Base-by-base conservation (phyloP, 768 basidiomycete species). In the Suillus sp. region DNA sequence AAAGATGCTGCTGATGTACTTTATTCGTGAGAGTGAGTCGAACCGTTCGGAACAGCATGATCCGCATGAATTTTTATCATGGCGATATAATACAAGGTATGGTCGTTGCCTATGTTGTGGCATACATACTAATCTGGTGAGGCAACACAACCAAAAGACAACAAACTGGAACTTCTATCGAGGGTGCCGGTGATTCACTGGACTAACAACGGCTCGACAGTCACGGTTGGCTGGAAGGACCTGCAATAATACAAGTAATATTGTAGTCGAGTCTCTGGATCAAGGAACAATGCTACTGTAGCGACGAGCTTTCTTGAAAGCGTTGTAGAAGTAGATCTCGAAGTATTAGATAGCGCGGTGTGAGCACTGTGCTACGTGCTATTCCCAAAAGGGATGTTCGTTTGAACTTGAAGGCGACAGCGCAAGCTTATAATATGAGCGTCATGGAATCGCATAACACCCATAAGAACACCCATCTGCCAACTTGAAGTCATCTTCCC, bases 361-460 rank as follows among this genome's bases (percentile, higher is more conserved):
- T n/a, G n/a, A n/a, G n/a, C n/a, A n/a, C n/a, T n/a, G n/a, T n/a
- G n/a, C n/a, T n/a, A n/a, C n/a, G n/a, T n/a, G n/a, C n/a, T n/a
- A n/a, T n/a, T n/a, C 62, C 62, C 38, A 63, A 63, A 50, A 63
- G 22, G 51, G 62, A 50, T 51, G 47, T 51, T 62, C 35, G 62
- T 61, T 63, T 63, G 34, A 38, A 20, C 10, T 37, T 59, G 18
- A 16, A 43, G n/a, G 42, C 32, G n/a, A 20, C 57, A 50, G 20
- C 47, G 22, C n/a, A 51, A 32, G 30, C 59, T n/a, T 60, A 60
- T 45, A n/a, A 22, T 16, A 51, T 18, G 11, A n/a, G n/a, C 18
- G 5, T n/a, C 27, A 32, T 53, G 60, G 5, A 34, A 37, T 45
- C 42, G 4, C 8, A 61, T 27, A 37, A 16, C 27, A 20, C 30